These are phyloP conservation scores for Arthrobotrys pseudoclavata DNA, from an alignment of 2,329 filamentous ascomycete genomes.

Conservation along the genomic window DNA sequence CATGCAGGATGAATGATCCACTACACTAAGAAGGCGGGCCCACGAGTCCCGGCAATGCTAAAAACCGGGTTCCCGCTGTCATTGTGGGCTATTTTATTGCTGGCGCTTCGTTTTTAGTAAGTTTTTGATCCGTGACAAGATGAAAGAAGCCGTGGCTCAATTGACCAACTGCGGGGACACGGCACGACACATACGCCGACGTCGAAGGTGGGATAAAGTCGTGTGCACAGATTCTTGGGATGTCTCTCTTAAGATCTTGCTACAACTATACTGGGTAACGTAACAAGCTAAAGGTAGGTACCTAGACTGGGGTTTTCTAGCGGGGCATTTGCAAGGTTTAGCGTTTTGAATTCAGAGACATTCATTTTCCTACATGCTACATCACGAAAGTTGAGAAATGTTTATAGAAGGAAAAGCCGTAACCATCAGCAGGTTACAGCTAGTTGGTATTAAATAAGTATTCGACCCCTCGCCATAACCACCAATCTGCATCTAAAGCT, in stretches of 20 bases:
- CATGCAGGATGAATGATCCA: conserved; percentile 25
- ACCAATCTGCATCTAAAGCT: conserved; percentile 26
- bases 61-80: conserved; percentile 16
- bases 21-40: not conserved
- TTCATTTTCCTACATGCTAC: not conserved
- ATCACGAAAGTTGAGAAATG: not conserved
- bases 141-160: conserved; percentile 47
- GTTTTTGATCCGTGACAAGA: not conserved
- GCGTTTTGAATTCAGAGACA: not conserved
- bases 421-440: not conserved
- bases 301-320: not conserved
- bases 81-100: not conserved
- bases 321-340: not conserved
- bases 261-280: not conserved
- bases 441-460: conserved; percentile 23
- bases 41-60: not conserved
- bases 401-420: not conserved
- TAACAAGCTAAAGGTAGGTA: not conserved
- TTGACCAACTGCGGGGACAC: conserved; percentile 11
- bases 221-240: not conserved
- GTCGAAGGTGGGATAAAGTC: conserved; percentile 11
- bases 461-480: not conserved
- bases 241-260: not conserved
- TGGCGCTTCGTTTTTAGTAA: not conserved
- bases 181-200: not conserved